Conservation (phyloP, 2,329 filamentous ascomycete genomes). For the Colletotrichum sp. region DNA sequence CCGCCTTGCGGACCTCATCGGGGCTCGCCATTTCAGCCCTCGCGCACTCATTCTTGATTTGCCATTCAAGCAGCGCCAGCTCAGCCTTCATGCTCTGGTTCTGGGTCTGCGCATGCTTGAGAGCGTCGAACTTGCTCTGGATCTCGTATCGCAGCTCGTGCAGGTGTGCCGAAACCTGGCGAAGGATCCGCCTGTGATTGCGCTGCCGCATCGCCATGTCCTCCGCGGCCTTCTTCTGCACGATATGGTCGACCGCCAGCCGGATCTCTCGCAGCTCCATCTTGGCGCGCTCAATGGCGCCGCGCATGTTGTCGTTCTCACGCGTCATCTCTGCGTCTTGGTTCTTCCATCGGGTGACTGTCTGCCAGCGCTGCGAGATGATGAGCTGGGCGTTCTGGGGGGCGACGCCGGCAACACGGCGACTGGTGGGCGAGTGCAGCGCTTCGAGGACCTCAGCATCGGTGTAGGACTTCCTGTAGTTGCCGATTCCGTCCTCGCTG, state of each 20-base stretch:
- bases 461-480: neutral
- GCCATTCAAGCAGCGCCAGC: neutral
- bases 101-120: conserved; percentile 5
- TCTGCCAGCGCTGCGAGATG: conserved; percentile 24
- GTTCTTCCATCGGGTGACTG: conserved; percentile 5
- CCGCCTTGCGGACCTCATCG: conserved; percentile 18
- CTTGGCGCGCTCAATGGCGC: neutral
- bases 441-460: conserved; percentile 24
- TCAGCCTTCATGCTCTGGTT: conserved; percentile 17
- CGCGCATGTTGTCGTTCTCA: conserved; percentile 7
- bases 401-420: conserved; percentile 25
- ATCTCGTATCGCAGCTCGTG: conserved; percentile 24
- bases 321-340: neutral
- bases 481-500: neutral
- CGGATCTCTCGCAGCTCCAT: conserved; percentile 17
- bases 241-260: conserved; percentile 20
- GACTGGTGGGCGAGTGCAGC: conserved; percentile 23
- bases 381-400: conserved; percentile 16
- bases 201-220: conserved; percentile 20
- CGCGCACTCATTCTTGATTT: conserved; percentile 11
- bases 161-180: conserved; percentile 30
- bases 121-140: conserved; percentile 18
- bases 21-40: conserved; percentile 12
- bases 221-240: conserved; percentile 13
- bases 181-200: conserved; percentile 26